A percentile compares a stretch with the other conserved stretches of the same genome.
Conservation (phyloP, 2,329 filamentous ascomycete species). For the Pseudofabraea citricarpa region DNA sequence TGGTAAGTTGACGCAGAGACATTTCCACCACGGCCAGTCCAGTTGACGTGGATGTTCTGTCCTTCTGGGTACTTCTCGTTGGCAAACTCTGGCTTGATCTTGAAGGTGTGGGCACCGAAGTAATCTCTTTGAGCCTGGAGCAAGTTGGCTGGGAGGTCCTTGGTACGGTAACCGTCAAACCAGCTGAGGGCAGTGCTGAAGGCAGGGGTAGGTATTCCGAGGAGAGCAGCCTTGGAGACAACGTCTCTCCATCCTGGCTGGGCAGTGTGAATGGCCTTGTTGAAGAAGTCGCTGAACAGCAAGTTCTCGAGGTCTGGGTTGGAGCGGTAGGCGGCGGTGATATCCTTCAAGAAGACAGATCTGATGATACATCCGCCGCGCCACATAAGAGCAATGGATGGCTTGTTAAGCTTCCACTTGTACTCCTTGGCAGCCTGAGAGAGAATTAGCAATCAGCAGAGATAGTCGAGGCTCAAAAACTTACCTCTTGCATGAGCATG, state of each 20-base stretch:
- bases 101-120: slow-evolving; percentile 94
- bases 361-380: slow-evolving; percentile 99
- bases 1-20: slow-evolving; percentile 97
- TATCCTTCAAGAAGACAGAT: slow-evolving; percentile 99
- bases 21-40: slow-evolving; percentile 96
- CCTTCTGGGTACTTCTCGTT: slow-evolving; percentile 76
- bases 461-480: slow-evolving; percentile 21
- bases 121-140: slow-evolving; percentile 99
- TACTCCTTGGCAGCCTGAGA: slow-evolving; percentile 87
- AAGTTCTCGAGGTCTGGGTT: slow-evolving; percentile 96
- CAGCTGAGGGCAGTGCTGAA: slow-evolving; percentile 97
- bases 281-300: slow-evolving; percentile 99
- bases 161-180: slow-evolving; percentile 98
- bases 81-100: slow-evolving; percentile 75
- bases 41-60: slow-evolving; percentile 97
- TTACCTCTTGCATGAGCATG: slow-evolving; percentile 98
- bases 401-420: slow-evolving; percentile 99
- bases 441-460: slow-evolving; percentile 19
- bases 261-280: slow-evolving; percentile 95
- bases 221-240: slow-evolving; percentile 84
- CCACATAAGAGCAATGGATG: slow-evolving; percentile 99
- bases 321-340: slow-evolving; percentile 92
- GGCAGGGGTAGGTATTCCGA: slow-evolving; percentile 92
- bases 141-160: slow-evolving; percentile 95
- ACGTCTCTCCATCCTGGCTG: slow-evolving; percentile 91